These are phyloP conservation scores for Aphanomyces astaci DNA, from an alignment of 352 stramenopile genomes.

Conservation along the genomic window DNA sequence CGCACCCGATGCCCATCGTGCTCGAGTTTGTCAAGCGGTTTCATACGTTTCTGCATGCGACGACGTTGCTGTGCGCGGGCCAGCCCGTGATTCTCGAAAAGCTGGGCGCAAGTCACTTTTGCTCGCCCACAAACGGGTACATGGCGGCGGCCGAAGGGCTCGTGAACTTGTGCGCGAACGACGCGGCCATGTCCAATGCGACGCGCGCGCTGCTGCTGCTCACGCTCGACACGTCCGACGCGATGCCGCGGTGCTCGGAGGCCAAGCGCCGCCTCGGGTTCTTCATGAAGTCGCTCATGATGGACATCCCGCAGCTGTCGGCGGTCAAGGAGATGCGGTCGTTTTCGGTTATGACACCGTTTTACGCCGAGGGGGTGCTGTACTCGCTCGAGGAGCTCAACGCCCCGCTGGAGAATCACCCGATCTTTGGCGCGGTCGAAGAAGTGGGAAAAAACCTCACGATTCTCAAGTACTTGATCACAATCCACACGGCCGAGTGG, in stretches of 20 bases:
- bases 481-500: constrained; percentile 69
- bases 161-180: constrained; percentile 68
- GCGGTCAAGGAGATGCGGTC: constrained; percentile 77
- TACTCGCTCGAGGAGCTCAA: constrained; percentile 59
- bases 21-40: constrained; percentile 72
- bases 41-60: constrained; percentile 52
- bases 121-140: constrained; percentile 67
- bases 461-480: constrained; percentile 75
- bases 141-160: constrained; percentile 61
- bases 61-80: constrained; percentile 26
- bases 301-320: constrained; percentile 65
- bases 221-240: constrained; percentile 58
- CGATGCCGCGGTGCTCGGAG: constrained; percentile 61
- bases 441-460: constrained; percentile 73
- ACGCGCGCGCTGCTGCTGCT: constrained; percentile 62
- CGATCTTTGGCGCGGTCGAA: constrained; percentile 63
- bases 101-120: constrained; percentile 70
- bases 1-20: constrained; percentile 65
- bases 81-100: constrained; percentile 28
- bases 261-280: constrained; percentile 68
- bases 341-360: constrained; percentile 73
- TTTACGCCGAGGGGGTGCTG: constrained; percentile 65
- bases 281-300: constrained; percentile 72
- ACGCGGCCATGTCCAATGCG: constrained; percentile 67
- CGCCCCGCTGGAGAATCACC: constrained; percentile 58